phyloP scores from a whole-genome alignment of 495 filamentous ascomycete genomes.

The Tuber brumale region DNA sequence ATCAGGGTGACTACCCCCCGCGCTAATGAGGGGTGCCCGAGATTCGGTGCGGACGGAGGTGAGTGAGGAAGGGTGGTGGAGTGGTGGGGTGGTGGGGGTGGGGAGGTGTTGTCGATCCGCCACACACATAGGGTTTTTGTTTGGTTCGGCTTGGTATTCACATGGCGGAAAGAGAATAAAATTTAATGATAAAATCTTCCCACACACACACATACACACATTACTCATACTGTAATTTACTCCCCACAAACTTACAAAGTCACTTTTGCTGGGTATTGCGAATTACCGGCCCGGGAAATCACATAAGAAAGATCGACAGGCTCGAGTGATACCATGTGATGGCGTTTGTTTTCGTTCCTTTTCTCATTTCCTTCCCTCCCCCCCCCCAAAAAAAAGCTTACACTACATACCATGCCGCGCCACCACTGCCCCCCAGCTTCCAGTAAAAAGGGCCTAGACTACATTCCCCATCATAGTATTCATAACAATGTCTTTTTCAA shows the following conservation, averaged over 20 bases:
- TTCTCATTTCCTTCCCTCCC: background rate
- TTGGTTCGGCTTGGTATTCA: background rate
- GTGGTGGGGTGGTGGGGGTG: too few relatives aligned
- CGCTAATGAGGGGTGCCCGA: background rate
- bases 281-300: background rate
- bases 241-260: background rate
- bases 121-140: background rate
- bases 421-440: too few relatives aligned
- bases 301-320: background rate
- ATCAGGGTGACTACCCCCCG: background rate
- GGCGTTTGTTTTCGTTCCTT: background rate
- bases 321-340: background rate
- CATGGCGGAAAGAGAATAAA: background rate
- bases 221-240: too few relatives aligned
- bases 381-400: too few relatives aligned
- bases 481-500: too few relatives aligned
- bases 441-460: too few relatives aligned
- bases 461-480: too few relatives aligned
- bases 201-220: background rate
- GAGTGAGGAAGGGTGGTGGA: too few relatives aligned
- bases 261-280: background rate
- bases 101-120: background rate
- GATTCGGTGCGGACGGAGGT: background rate
- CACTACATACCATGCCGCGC: background rate
- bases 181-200: background rate